Evolutionary conservation across 164 flowering plant species (phyloP), one percentile per base, ranked within the genome.

Genomic region (Kalanchoe fedtschenkoi): DNA sequence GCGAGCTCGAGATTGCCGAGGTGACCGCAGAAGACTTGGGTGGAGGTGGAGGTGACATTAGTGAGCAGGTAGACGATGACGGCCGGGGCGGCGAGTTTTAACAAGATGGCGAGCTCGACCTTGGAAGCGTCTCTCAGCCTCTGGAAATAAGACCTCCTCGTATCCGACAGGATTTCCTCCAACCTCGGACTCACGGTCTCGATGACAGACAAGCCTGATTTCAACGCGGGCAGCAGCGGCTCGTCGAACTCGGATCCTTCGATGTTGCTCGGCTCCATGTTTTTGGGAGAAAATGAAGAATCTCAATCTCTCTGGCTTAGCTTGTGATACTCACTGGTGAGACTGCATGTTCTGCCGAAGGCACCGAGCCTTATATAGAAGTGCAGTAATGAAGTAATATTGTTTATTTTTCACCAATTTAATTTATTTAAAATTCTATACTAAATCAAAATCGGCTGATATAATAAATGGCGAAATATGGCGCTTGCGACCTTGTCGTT

Each of bases 1-100:
- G 75, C 74, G 5, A 74, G 73, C 74, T 70, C 64, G 32, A 65
- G 66, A 47, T 65, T 68, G 58, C 68, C 67, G 21, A 68, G 62
- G 33, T 71, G 71, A 8, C 74, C 68, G 17, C 58, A 53, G 29
- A 71, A 71, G 43, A 68, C 41, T 39, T 51, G 66, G 15, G 74
- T 69, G 41, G 74, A 68, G 67, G 70, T 41, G 58, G 72, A 72
- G 35, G 38, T 66, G 29, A 63, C 68, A 26, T 68, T 69, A 62
- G 68, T 74, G 53, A 77, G 58, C 60, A 77, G 22, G 61, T 72
- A 77, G 28, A 65, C 74, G 0, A 74, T 13, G 5, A 77, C 66
- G 0, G 80, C 70, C 0, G 77, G 80, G 0, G 62, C 75, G 1
- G 80, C 77, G 2, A 73, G 60, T 13, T 37, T 46, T 33, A 66